These are phyloP conservation scores for Bacterosira constricta DNA, from an alignment of 108 stramenopile species.

Conservation along the genomic window DNA sequence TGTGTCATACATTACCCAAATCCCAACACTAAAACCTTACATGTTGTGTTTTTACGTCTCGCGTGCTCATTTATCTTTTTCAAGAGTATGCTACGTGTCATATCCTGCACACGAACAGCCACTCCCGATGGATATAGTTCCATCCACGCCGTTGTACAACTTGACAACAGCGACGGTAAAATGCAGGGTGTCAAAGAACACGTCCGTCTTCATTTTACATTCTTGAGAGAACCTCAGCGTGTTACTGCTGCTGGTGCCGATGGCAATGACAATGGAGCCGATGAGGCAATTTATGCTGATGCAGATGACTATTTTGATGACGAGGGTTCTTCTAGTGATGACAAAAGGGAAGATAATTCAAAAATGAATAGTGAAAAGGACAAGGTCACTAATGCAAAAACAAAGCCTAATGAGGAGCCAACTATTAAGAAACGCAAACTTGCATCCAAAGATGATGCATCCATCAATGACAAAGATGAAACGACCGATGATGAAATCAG, in stretches of 20 bases:
- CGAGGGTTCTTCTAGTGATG: too few species aligned
- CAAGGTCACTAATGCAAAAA: slow-evolving; percentile 1
- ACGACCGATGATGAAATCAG: slow-evolving; percentile 16
- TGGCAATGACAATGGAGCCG: neutral
- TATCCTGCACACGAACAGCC: slow-evolving; percentile 54
- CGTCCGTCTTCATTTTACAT: slow-evolving; percentile 30
- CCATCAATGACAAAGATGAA: too few species aligned
- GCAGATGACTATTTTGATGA: neutral
- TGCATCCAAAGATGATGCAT: too few species aligned
- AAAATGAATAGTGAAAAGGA: neutral
- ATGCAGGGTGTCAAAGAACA: slow-evolving; percentile 33
- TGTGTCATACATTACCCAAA: neutral
- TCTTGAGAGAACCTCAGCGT: slow-evolving; percentile 20
- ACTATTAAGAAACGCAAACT: neutral
- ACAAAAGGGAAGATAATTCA: neutral
- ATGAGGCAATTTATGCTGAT: neutral
- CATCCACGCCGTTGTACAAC: slow-evolving; percentile 54
- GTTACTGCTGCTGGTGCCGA: neutral
- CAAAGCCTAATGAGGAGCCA: neutral
- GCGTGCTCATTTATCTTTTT: neutral
- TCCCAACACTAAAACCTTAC: too few species aligned
- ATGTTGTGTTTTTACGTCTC: too few species aligned
- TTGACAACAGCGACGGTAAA: slow-evolving; percentile 38
- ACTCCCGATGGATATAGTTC: slow-evolving; percentile 46
- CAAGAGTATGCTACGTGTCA: slow-evolving; percentile 52